These are phyloP conservation scores for Xylaria telfairii DNA, from an alignment of 495 filamentous ascomycete genomes.

Conservation along the genomic window DNA sequence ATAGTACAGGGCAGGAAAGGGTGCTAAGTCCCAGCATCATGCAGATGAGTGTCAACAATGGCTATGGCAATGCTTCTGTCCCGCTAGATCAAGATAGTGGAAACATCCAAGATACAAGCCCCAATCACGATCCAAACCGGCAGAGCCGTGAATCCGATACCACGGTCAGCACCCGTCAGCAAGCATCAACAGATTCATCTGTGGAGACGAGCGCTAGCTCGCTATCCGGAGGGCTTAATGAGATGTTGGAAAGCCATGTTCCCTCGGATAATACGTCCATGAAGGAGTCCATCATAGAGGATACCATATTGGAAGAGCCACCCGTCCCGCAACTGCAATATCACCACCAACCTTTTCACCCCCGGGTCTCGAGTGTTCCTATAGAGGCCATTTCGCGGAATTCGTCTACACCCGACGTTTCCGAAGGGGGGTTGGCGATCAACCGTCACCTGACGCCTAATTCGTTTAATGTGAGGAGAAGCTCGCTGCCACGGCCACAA, in stretches of 20 bases:
- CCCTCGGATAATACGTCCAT: conserved; percentile 46
- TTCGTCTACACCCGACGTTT: conserved; percentile 54
- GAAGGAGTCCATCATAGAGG: conserved; percentile 51
- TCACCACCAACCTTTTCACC: conserved; percentile 56
- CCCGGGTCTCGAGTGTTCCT: conserved; percentile 46
- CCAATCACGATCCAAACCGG: conserved; percentile 44
- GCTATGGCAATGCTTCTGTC: conserved; percentile 27
- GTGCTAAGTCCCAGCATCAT: conserved; percentile 17
- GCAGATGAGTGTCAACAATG: conserved; percentile 25
- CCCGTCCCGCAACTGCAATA: conserved; percentile 62
- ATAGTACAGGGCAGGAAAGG: conserved; percentile 41
- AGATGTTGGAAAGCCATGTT: conserved; percentile 47
- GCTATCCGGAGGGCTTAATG: conserved; percentile 51
- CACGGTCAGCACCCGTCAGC: conserved; percentile 53
- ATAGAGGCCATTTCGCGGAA: conserved; percentile 46
- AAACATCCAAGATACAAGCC: conserved; percentile 41
- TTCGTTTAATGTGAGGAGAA: conserved; percentile 53
- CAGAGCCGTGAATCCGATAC: conserved; percentile 57
- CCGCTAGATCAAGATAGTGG: conserved; percentile 39
- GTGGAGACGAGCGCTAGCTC: conserved; percentile 58
- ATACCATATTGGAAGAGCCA: conserved; percentile 41
- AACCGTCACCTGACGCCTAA: conserved; percentile 66
- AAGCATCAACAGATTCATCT: conserved; percentile 51
- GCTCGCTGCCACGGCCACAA: conserved; percentile 66
- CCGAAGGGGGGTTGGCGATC: conserved; percentile 46